Conservation (phyloP, 176 grass and related monocot genomes). For the Bothriochloa decipiens region DNA sequence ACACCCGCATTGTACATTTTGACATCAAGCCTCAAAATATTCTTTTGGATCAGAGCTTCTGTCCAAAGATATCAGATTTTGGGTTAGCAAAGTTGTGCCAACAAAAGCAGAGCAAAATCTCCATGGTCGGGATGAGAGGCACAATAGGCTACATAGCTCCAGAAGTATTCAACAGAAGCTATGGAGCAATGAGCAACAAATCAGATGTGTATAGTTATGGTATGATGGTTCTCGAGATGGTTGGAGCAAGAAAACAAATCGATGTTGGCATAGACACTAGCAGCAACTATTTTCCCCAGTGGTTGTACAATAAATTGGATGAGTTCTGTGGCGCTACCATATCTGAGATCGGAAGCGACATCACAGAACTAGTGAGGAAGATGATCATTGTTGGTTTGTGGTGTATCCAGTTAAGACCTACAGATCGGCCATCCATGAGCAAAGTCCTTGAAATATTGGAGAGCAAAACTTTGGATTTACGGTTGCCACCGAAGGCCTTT, state of each 20-base stretch:
- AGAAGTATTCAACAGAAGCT: constrained; percentile 39
- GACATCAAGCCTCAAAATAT: constrained; percentile 31
- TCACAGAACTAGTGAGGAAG: not conserved
- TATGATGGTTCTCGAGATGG: constrained; percentile 40
- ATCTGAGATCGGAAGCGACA: not conserved
- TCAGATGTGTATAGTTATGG: constrained; percentile 27
- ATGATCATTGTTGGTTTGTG: not conserved
- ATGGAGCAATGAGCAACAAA: constrained; percentile 31
- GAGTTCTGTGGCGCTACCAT: not conserved
- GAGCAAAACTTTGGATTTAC: not conserved
- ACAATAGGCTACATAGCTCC: constrained; percentile 44
- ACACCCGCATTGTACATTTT: constrained; percentile 1
- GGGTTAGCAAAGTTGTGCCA: constrained; percentile 8
- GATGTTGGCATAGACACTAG: not conserved
- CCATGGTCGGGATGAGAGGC: constrained; percentile 12
- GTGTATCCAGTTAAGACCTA: constrained; percentile 9
- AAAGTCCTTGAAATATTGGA: constrained; percentile 44
- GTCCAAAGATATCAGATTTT: constrained; percentile 41
- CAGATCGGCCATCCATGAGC: constrained; percentile 25
- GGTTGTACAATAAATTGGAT: not conserved
- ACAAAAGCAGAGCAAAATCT: constrained; percentile 36
- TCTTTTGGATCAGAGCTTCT: constrained; percentile 11
- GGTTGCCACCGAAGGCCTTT: constrained; percentile 5
- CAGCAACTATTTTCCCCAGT: not conserved
- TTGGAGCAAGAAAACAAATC: constrained; percentile 12